A percentile compares a stretch with the other conserved stretches of the same genome.
Conservation (phyloP, 148 eudicot species). For the Suaeda aralocaspica region DNA sequence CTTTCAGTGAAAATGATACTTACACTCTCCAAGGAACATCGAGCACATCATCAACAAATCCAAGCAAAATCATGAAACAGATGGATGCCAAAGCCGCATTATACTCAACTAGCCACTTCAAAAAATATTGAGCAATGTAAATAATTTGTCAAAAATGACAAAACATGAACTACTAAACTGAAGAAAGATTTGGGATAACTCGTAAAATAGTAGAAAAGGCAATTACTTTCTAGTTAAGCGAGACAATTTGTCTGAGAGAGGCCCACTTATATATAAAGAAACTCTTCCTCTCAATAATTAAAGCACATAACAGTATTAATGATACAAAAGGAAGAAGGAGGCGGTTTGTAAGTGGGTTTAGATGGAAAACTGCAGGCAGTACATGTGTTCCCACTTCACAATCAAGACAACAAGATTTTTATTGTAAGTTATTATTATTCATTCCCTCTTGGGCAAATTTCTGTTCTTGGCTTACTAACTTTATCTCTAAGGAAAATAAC, state of each 20-base stretch:
- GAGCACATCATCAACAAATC: conserved; percentile 94
- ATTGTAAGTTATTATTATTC: not conserved
- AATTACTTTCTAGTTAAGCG: not conserved
- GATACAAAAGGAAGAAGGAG: not conserved
- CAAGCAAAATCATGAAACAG: conserved; percentile 93
- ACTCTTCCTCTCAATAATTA: not conserved
- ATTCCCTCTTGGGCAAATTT: not conserved
- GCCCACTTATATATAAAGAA: too few relatives aligned
- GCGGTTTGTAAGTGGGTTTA: not conserved
- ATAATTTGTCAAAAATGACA: not conserved
- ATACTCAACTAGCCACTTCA: conserved; percentile 98
- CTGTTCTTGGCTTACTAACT: not conserved
- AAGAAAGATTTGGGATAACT: not conserved
- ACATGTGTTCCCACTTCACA: not conserved
- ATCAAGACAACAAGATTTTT: not conserved
- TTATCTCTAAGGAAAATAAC: not conserved
- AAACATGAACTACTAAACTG: not conserved
- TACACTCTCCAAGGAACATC: conserved; percentile 99
- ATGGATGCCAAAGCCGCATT: conserved; percentile 94
- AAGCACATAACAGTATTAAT: not conserved
- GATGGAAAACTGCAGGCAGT: not conserved
- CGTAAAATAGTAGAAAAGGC: not conserved
- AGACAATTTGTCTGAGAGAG: conserved; percentile 1
- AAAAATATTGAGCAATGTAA: conserved; percentile 7
- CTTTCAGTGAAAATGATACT: conserved; percentile 30